Percentiles rank a stretch among this genome's conserved stretches.
Conservation (phyloP, 352 stramenopile species). For the Peronospora destructor region DNA sequence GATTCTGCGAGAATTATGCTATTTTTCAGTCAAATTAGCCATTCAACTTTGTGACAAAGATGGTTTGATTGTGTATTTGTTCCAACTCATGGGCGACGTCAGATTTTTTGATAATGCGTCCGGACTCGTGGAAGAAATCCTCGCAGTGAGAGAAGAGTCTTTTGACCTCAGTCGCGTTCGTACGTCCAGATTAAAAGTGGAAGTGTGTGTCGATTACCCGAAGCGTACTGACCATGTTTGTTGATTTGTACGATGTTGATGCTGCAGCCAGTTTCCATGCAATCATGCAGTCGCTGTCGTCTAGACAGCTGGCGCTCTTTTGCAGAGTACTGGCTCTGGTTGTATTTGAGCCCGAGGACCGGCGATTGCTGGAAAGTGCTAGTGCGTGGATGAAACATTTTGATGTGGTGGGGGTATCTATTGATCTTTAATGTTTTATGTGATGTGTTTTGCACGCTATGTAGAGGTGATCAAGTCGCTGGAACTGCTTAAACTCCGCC, state of each 20-base stretch:
- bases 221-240: not conserved
- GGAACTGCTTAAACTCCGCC: constrained; percentile 85
- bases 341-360: constrained; percentile 93
- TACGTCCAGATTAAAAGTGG: constrained; percentile 22
- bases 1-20: constrained; percentile 76
- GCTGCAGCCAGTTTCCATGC: constrained; percentile 83
- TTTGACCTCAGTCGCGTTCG: constrained; percentile 75
- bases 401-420: constrained; percentile 3
- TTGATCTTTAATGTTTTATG: constrained; percentile 4
- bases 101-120: constrained; percentile 89
- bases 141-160: constrained; percentile 77
- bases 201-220: not conserved
- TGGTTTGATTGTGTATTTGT: constrained; percentile 89
- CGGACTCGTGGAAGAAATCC: constrained; percentile 89
- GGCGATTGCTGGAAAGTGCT: constrained; percentile 87
- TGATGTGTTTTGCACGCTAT: not conserved
- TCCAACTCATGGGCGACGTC: constrained; percentile 87
- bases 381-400: constrained; percentile 32
- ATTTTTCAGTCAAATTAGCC: constrained; percentile 64
- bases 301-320: constrained; percentile 91
- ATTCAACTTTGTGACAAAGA: constrained; percentile 73
- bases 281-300: constrained; percentile 86
- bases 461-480: constrained; percentile 91
- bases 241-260: constrained; percentile 3
- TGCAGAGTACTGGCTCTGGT: constrained; percentile 93